Conservation (phyloP, 2,329 filamentous ascomycete genomes). For the Dactylellina parvicollis region DNA sequence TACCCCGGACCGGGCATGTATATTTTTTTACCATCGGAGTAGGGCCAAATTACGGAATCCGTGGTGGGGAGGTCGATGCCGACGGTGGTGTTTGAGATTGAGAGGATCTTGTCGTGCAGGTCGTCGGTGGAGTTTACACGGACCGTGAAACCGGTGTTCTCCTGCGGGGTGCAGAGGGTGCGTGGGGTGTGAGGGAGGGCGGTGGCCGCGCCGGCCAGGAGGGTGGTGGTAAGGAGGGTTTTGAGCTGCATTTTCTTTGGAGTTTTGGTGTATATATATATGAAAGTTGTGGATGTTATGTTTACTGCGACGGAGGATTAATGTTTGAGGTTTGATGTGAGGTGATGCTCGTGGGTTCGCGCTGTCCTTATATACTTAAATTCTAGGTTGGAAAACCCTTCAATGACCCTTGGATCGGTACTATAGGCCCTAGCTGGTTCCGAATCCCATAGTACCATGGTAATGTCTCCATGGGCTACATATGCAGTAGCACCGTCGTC, state of each 20-base stretch:
- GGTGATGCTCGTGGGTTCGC: neutral
- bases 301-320: too few species aligned
- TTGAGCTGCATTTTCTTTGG: slow-evolving; percentile 44
- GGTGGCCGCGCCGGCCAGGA: slow-evolving; percentile 26
- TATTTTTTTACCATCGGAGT: slow-evolving; percentile 16
- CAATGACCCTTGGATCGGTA: too few species aligned
- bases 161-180: slow-evolving; percentile 44
- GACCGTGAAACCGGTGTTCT: slow-evolving; percentile 43
- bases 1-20: slow-evolving; percentile 48
- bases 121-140: slow-evolving; percentile 50
- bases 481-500: too few species aligned
- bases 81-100: slow-evolving; percentile 20
- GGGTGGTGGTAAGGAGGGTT: slow-evolving; percentile 23
- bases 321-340: too few species aligned
- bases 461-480: neutral
- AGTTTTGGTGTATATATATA: too few species aligned
- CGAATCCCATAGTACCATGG: neutral
- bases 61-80: slow-evolving; percentile 40
- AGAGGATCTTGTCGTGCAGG: slow-evolving; percentile 41
- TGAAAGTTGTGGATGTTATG: neutral
- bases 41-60: slow-evolving; percentile 48
- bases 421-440: too few species aligned
- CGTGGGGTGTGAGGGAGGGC: slow-evolving; percentile 36
- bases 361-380: neutral
- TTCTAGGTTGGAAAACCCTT: neutral